Conservation (phyloP, 306 rosid species). For the Biancaea sappan region DNA sequence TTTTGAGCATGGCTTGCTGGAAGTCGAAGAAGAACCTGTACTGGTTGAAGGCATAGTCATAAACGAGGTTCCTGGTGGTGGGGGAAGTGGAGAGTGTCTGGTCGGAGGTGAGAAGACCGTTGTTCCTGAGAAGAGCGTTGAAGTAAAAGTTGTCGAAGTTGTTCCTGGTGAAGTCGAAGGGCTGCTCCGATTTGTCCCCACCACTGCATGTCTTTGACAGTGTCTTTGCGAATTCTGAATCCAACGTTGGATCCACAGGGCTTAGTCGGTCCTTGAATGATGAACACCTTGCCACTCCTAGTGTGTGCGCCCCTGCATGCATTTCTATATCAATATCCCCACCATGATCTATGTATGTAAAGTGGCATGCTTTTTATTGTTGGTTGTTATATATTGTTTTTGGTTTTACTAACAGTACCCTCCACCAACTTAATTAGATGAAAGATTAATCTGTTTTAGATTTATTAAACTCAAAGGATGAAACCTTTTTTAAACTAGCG, state of each 20-base stretch:
- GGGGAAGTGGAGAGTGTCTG: slow-evolving; percentile 57
- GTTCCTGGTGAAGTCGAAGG: slow-evolving; percentile 63
- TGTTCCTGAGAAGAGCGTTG: slow-evolving; percentile 46
- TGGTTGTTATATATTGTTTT: too few relatives aligned
- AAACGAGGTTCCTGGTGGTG: slow-evolving; percentile 53
- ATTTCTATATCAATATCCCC: too few relatives aligned
- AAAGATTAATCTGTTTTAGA: too few relatives aligned
- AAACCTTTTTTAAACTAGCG: too few relatives aligned
- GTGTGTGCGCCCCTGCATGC: slow-evolving; percentile 74
- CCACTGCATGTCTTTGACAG: slow-evolving; percentile 58
- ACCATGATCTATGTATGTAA: too few relatives aligned
- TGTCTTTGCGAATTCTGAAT: slow-evolving; percentile 56
- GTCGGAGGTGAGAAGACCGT: slow-evolving; percentile 68
- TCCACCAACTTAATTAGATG: too few relatives aligned
- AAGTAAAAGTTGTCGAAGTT: slow-evolving; percentile 67
- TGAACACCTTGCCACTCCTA: slow-evolving; percentile 82
- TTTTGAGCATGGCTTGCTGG: slow-evolving; percentile 71
- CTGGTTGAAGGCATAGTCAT: slow-evolving; percentile 59
- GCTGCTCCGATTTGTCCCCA: slow-evolving; percentile 63
- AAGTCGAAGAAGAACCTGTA: slow-evolving; percentile 80
- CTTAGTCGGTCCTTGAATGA: slow-evolving; percentile 62
- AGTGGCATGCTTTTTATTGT: background rate
- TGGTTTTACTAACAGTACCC: too few relatives aligned
- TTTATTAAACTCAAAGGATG: too few relatives aligned
- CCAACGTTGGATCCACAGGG: slow-evolving; percentile 44